These are phyloP conservation scores for Chlorella vulgaris DNA, from an alignment of 139 green algal species.

Conservation along the genomic window DNA sequence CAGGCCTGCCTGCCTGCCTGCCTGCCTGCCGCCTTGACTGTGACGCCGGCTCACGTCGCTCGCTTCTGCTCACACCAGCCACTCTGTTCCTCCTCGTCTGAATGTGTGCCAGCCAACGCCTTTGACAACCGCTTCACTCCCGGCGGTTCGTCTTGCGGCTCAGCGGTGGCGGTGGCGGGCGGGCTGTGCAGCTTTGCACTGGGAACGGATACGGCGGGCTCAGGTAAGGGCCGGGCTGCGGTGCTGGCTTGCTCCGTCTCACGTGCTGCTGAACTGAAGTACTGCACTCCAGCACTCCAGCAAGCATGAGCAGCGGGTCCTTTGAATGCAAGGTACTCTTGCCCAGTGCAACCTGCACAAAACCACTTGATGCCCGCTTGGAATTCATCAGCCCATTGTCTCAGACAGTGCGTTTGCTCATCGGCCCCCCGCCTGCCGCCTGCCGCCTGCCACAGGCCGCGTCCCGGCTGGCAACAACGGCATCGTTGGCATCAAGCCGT, in stretches of 20 bases:
- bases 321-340: no score
- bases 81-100: neutral
- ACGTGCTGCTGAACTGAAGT: neutral
- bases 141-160: slow-evolving; percentile 75
- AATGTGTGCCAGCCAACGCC: neutral
- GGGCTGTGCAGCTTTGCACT: slow-evolving; percentile 78
- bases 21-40: no score
- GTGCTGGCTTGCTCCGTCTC: neutral
- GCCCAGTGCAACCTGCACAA: no score
- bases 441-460: slow-evolving; percentile 45
- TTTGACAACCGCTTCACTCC: slow-evolving; percentile 63
- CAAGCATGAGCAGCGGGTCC: no score
- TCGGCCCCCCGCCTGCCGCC: neutral
- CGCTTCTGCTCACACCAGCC: neutral
- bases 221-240: slow-evolving; percentile 32
- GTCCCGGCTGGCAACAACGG: slow-evolving; percentile 74
- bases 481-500: slow-evolving; percentile 81
- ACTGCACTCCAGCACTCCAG: neutral
- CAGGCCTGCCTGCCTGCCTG: no score
- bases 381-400: neutral
- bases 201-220: slow-evolving; percentile 85
- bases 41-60: no score
- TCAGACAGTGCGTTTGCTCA: neutral
- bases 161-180: slow-evolving; percentile 62
- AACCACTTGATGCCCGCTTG: no score